phyloP scores from a whole-genome alignment of 2,329 filamentous ascomycete genomes.

The Xylariaceae sp. region DNA sequence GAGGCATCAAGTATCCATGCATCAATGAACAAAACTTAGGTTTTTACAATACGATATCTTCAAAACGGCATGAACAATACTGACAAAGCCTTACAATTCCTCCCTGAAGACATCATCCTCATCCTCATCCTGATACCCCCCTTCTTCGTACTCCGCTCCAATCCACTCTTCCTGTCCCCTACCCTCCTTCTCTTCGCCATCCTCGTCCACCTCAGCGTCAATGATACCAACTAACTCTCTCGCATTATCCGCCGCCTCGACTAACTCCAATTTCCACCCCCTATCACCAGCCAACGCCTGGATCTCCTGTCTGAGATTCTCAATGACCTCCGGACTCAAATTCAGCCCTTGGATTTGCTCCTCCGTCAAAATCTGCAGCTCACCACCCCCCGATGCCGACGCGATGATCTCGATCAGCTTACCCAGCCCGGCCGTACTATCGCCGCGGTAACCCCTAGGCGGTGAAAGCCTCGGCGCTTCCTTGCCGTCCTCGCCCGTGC shows the following conservation, averaged over 20 bases:
- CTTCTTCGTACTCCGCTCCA: slow-evolving; percentile 9
- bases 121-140: slow-evolving; percentile 28
- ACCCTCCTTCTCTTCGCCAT: slow-evolving; percentile 28
- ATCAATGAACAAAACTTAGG: neutral
- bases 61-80: slow-evolving; percentile 23
- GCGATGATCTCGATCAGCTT: slow-evolving; percentile 42
- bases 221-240: slow-evolving; percentile 67
- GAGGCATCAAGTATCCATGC: neutral
- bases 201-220: slow-evolving; percentile 50
- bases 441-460: slow-evolving; percentile 38
- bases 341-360: slow-evolving; percentile 65
- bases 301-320: slow-evolving; percentile 63
- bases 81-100: slow-evolving; percentile 39
- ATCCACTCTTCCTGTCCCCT: slow-evolving; percentile 9
- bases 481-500: slow-evolving; percentile 44
- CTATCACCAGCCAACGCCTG: slow-evolving; percentile 63
- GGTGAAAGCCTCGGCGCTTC: slow-evolving; percentile 42
- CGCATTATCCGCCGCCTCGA: slow-evolving; percentile 58
- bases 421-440: slow-evolving; percentile 23
- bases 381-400: slow-evolving; percentile 50
- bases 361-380: slow-evolving; percentile 54
- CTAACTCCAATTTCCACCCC: slow-evolving; percentile 75
- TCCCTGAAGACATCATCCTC: slow-evolving; percentile 50
- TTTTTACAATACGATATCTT: neutral
- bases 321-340: slow-evolving; percentile 60